Base-by-base conservation (phyloP, 768 basidiomycete genomes). In the Rhizopogon salebrosus region DNA sequence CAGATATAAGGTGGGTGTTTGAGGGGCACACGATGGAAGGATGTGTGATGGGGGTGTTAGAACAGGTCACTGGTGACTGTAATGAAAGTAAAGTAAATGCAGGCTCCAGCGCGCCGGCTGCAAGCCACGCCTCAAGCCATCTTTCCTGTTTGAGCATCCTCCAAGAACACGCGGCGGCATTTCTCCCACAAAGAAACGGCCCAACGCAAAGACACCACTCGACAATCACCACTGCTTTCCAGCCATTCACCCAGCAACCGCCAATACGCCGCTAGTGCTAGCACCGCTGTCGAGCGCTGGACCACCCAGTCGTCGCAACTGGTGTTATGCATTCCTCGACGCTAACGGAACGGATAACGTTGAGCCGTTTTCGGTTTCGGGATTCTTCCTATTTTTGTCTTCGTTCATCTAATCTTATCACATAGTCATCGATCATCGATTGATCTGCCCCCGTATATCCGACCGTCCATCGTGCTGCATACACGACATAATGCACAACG, bases 21-120 rank as follows among this genome's bases (percentile, higher is more conserved):
- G 6, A 6, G 16, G 18, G 13, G 23, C 31, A 46, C 31, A 34
- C 45, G 45, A 46, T 46, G 45, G 34, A 34, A 46, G 45, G 45
- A 46, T 46, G 45, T 22, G 1, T 45, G 42, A 45, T 45, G 26
- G 13, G 27, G 29, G 22, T 34, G 1, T 13, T 34, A 11, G 10
- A 34, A 34, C 20, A 23, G 34, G 18, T 45, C 27, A 45, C 29
- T 20, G 31, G 43, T 20, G 27, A 45, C 11, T 29, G 27, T 27
- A 27, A 34, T 34, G 31, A 43, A 43, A 18, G 45, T 46, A n/a
- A 37, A 37, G 36, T 37, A 37, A 46, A 34, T 34, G 45, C 45
- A 46, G 45, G 45, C 20, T 29, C 23, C 45, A 46, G 29, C 43
- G 29, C 43, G 43, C 43, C 43, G 45, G 45, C 45, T 46, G 45